Conservation (phyloP, 2,329 filamentous ascomycete genomes). For the Colletotrichum tofieldiae region DNA sequence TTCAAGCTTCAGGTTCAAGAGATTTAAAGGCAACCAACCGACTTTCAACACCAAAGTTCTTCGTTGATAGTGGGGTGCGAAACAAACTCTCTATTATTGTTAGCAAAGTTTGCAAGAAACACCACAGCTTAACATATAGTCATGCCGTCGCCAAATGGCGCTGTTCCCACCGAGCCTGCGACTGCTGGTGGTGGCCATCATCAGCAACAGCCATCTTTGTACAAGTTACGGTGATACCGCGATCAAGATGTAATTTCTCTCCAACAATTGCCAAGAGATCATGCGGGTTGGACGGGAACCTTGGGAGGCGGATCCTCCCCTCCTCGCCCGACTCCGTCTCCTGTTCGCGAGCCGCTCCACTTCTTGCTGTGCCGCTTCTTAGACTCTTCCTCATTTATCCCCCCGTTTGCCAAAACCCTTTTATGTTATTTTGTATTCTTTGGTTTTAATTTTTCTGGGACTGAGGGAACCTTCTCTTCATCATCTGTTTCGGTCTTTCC, state of each 20-base stretch:
- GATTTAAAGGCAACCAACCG: background rate
- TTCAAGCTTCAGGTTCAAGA: background rate
- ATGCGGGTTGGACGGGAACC: background rate
- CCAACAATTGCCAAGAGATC: background rate
- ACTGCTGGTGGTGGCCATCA: background rate
- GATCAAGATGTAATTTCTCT: background rate
- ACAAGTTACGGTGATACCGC: background rate
- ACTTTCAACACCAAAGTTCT: background rate
- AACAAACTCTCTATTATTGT: background rate
- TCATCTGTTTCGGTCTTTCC: background rate
- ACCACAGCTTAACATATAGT: background rate
- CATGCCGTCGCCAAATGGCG: background rate
- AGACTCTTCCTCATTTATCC: background rate
- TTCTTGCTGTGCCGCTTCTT: background rate
- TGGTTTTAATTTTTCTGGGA: too few relatives aligned
- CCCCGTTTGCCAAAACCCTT: background rate
- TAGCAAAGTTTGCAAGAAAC: background rate
- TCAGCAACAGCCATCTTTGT: background rate
- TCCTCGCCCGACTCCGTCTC: background rate
- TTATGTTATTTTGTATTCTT: too few relatives aligned
- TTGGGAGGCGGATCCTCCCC: background rate
- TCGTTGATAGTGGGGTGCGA: background rate
- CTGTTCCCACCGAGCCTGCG: background rate
- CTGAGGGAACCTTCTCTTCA: background rate
- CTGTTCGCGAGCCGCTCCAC: background rate